Evolutionary conservation across 257 asterid genomes (phyloP), one percentile per base, ranked within the genome.

Genomic region (Forsythia viridissima): DNA sequence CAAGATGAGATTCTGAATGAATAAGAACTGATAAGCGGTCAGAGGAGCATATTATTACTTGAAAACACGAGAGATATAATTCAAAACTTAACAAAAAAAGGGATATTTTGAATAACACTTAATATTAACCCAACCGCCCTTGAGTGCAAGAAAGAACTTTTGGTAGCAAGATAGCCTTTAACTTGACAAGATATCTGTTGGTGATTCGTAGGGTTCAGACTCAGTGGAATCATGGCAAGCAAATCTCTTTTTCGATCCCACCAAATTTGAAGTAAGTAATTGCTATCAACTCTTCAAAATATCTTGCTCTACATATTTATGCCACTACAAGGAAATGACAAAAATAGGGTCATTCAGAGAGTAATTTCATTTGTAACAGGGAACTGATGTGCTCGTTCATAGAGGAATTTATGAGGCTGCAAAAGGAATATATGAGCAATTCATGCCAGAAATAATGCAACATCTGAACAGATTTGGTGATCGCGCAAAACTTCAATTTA

Each of bases 321-420:
- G 21, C 10, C 10, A 10, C 42, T 5, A 51, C 18, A 55, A n/a
- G 42, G 13, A 2, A 65, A 13, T 1, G 61, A 20, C 16, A 65
- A 36, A 38, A 40, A 30, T 15, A 5, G 16, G 24, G 59, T 38
- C 8, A 79, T 30, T 75, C 34, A 61, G 66, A 43, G 65, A 12
- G 30, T 59, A 43, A 36, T 55, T 39, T 55, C 41, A 43, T 44
- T 2, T 80, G 44, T 39, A 44, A 42, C 88, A 93, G 98, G 95
- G 87, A 34, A 91, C 89, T 16, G 80, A 89, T 77, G 98, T 87
- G 80, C 83, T 93, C 52, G 97, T 93, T 73, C 98, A 94, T 52
- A 86, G 98, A 79, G 98, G 98, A 70, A 94, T 93, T 34, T 94
- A 94, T 73, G 97, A 94, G 86, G 98, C 98, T 46, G 97, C 98